Evolutionary conservation across 768 basidiomycete species (phyloP).

Genomic region (Boletus edulis): DNA sequence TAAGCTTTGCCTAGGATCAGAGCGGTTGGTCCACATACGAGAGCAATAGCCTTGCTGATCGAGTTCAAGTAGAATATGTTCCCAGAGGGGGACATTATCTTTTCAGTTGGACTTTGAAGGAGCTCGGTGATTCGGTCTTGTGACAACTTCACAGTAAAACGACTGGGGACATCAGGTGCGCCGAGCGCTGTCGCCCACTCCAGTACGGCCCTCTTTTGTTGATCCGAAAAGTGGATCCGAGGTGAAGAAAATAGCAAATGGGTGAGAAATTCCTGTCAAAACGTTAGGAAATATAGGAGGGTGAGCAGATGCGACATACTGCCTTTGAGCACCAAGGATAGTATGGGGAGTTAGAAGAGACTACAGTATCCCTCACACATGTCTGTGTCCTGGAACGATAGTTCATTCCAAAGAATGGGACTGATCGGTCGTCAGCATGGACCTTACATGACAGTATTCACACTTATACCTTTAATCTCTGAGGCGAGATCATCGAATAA

Average conservation of each 20-base stretch:
- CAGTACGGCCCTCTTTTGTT: background rate
- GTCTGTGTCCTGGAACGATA: too few relatives aligned
- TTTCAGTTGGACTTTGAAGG: background rate
- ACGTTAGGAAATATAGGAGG: background rate
- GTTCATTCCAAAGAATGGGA: too few relatives aligned
- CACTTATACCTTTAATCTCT: too few relatives aligned
- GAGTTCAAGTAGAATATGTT: background rate
- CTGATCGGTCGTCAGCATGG: too few relatives aligned
- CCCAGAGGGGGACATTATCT: background rate
- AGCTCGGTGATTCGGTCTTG: background rate
- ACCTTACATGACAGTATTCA: too few relatives aligned
- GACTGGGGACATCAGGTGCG: background rate
- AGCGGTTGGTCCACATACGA: background rate
- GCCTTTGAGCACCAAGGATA: too few relatives aligned
- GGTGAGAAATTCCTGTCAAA: background rate
- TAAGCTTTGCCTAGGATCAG: background rate
- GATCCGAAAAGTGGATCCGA: background rate
- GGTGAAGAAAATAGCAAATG: background rate
- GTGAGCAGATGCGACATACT: background rate
- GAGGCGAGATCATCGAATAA: too few relatives aligned
- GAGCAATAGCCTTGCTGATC: background rate
- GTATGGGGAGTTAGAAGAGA: too few relatives aligned
- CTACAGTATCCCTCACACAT: too few relatives aligned
- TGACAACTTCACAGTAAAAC: background rate
- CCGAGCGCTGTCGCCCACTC: background rate